Conservation (phyloP, 352 stramenopile genomes). For the Globisporangium mamillatum region DNA sequence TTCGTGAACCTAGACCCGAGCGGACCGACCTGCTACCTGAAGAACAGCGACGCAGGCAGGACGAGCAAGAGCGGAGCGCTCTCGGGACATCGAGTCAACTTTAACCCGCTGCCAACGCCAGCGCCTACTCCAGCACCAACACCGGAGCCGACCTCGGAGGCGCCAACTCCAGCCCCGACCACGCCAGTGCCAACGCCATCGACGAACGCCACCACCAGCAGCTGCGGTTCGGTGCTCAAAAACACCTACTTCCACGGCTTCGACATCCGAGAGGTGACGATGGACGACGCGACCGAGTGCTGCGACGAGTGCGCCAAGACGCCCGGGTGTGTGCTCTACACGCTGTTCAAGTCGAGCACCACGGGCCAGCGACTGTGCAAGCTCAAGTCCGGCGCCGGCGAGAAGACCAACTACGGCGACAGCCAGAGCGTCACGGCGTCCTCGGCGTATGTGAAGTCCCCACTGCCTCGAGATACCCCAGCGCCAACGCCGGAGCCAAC, state of each 20-base stretch:
- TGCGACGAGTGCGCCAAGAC: slow-evolving; percentile 11
- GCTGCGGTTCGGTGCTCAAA: slow-evolving; percentile 1
- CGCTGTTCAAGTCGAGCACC: slow-evolving; percentile 8
- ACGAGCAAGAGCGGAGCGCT: slow-evolving; percentile 3
- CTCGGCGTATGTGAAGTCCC: not conserved
- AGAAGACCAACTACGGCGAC: slow-evolving; percentile 18
- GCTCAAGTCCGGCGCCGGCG: slow-evolving; percentile 7
- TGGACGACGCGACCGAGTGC: slow-evolving; percentile 6
- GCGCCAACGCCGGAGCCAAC: too few relatives aligned
- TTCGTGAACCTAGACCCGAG: slow-evolving; percentile 21
- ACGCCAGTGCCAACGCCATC: not conserved
- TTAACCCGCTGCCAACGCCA: not conserved
- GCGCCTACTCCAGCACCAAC: not conserved
- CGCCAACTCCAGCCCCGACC: not conserved
- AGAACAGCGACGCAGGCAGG: slow-evolving; percentile 9
- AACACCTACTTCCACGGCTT: slow-evolving; percentile 16
- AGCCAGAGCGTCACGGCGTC: slow-evolving; percentile 9
- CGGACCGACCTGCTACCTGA: slow-evolving; percentile 29
- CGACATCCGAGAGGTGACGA: slow-evolving; percentile 8
- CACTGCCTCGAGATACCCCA: not conserved
- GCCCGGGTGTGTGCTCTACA: slow-evolving; percentile 5
- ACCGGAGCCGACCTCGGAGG: not conserved
- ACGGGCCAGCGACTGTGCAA: slow-evolving; percentile 4
- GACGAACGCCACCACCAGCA: not conserved
- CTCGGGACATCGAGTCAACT: slow-evolving; percentile 3